Conservation (phyloP, 1,284 basidiomycete genomes). For the Exobasidium rhododendri region DNA sequence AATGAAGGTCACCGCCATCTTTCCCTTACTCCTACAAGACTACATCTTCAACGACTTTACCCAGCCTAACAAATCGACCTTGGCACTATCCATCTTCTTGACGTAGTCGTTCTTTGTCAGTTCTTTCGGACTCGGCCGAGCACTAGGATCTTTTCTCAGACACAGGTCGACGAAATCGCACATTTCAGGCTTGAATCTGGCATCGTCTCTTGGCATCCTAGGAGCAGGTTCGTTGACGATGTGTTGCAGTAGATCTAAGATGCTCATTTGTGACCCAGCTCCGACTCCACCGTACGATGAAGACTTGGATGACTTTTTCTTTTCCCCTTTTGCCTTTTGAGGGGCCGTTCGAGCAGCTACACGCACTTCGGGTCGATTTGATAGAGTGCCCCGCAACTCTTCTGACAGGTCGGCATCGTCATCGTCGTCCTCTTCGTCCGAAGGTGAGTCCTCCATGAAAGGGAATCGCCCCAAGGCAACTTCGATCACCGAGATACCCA, state of each 20-base stretch:
- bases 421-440: conserved; percentile 21
- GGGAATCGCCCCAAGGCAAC: conserved; percentile 89
- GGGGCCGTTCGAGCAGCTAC: conserved; percentile 7
- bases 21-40: no score
- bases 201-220: conserved; percentile 28
- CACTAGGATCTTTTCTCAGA: conserved; percentile 45
- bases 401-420: conserved; percentile 24
- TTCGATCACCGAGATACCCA: conserved; percentile 92
- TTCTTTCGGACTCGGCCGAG: conserved; percentile 48
- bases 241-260: conserved; percentile 91
- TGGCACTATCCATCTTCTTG: conserved; percentile 2
- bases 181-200: conserved; percentile 36
- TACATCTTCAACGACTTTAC: conserved; percentile 9
- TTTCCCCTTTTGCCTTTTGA: conserved; percentile 28
- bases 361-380: conserved; percentile 28
- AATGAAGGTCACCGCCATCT: no score
- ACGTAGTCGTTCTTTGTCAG: conserved; percentile 27
- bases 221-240: conserved; percentile 71
- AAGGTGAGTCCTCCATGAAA: conserved; percentile 58
- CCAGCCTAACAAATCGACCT: conserved; percentile 10
- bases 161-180: conserved; percentile 46
- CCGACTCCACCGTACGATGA: conserved; percentile 67
- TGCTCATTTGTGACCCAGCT: conserved; percentile 90
- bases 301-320: conserved; percentile 56
- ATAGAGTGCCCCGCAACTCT: conserved; percentile 40